Evolutionary conservation across 331 rosid species (phyloP).

Genomic region (Erythrophleum ivorense): DNA sequence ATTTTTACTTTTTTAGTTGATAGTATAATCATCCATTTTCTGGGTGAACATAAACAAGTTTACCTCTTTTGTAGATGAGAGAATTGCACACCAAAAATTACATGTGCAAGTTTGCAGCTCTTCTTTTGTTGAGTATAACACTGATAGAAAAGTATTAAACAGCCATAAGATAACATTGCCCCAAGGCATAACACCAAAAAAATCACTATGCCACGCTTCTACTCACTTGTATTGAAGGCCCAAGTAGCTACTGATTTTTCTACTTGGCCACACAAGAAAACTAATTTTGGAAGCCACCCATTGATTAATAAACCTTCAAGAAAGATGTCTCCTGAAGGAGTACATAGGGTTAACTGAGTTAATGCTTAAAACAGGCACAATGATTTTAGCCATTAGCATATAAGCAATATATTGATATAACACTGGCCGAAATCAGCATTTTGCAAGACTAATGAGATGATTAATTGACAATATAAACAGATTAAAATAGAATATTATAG

Average conservation of each 20-base stretch:
- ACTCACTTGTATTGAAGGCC: constrained; percentile 82
- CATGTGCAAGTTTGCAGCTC: constrained; percentile 64
- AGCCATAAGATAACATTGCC: constrained; percentile 20
- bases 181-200: neutral
- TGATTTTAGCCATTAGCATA: constrained; percentile 8
- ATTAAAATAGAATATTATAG: constrained; percentile 18
- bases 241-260: constrained; percentile 78
- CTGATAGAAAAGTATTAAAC: constrained; percentile 54
- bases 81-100: constrained; percentile 76
- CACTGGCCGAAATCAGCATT: neutral
- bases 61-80: constrained; percentile 71
- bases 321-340: constrained; percentile 65
- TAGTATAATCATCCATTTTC: constrained; percentile 3
- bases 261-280: constrained; percentile 51
- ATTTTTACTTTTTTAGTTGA: neutral
- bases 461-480: constrained; percentile 13
- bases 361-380: constrained; percentile 13
- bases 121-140: constrained; percentile 83
- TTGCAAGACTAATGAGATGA: neutral
- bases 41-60: constrained; percentile 39
- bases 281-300: constrained; percentile 86
- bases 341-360: constrained; percentile 11
- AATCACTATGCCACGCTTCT: constrained; percentile 21
- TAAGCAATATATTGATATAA: constrained; percentile 21
- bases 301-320: constrained; percentile 70